Conservation (phyloP, 352 stramenopile genomes). For the Pythium volutum region DNA sequence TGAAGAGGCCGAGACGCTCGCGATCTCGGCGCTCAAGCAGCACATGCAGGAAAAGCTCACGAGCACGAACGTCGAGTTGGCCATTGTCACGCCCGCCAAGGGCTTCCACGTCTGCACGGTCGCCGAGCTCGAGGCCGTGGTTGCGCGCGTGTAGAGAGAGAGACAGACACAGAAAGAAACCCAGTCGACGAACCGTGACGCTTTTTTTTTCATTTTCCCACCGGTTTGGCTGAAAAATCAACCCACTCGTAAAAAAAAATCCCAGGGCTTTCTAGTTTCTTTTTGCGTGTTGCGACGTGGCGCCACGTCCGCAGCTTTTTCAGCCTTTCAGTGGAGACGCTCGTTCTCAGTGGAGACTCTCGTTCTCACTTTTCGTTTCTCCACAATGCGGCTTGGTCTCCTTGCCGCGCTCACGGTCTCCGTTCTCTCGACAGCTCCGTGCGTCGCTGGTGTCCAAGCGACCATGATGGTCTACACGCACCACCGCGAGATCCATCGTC, state of each 20-base stretch:
- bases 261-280: slow-evolving; percentile 19
- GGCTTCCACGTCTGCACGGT: slow-evolving; percentile 95
- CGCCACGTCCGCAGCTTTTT: neutral
- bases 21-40: slow-evolving; percentile 96
- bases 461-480: neutral
- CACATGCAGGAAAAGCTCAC: slow-evolving; percentile 99
- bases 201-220: neutral
- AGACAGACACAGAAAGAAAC: too few relatives aligned
- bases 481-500: neutral
- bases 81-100: slow-evolving; percentile 92
- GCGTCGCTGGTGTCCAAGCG: neutral
- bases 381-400: neutral
- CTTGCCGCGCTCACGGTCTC: neutral
- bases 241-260: slow-evolving; percentile 5
- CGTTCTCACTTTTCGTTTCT: neutral
- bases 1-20: slow-evolving; percentile 95
- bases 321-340: neutral
- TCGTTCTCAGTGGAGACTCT: too few relatives aligned
- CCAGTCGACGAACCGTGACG: too few relatives aligned
- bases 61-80: slow-evolving; percentile 98
- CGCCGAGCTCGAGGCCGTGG: slow-evolving; percentile 92
- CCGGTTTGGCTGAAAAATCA: slow-evolving; percentile 18
- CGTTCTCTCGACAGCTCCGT: neutral
- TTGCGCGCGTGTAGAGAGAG: slow-evolving; percentile 68
- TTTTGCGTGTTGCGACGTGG: slow-evolving; percentile 13